Percentiles rank a stretch among this genome's conserved stretches.
Evolutionary conservation across 2,329 filamentous ascomycete genomes (phyloP).

Genomic region (Botrytis sinoallii): DNA sequence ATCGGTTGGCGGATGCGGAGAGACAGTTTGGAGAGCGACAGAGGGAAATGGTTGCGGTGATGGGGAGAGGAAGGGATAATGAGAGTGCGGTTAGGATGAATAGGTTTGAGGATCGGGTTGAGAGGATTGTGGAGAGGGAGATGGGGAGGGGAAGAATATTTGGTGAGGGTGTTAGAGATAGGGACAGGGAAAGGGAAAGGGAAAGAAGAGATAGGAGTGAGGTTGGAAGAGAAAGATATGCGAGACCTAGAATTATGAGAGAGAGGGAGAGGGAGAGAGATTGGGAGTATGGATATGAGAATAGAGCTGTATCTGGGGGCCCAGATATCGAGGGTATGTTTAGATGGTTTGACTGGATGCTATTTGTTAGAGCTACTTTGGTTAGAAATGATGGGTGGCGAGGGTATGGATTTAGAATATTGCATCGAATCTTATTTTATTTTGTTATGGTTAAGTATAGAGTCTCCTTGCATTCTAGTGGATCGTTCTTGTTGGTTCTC

Average conservation of each 20-base stretch:
- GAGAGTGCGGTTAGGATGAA: neutral
- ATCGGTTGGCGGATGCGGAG: neutral
- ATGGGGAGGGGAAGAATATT: neutral
- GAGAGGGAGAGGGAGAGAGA: conserved; percentile 1
- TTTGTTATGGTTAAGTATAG: neutral
- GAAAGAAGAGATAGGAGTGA: neutral
- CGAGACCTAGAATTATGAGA: neutral
- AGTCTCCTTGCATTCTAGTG: neutral
- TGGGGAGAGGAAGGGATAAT: neutral
- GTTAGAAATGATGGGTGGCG: neutral
- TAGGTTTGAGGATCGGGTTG: neutral
- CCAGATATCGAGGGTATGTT: neutral
- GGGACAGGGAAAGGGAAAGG: neutral
- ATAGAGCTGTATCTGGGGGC: neutral
- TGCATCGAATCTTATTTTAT: neutral
- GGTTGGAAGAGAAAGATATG: neutral
- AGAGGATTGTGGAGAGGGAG: neutral
- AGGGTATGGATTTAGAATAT: neutral
- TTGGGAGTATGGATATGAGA: conserved; percentile 12
- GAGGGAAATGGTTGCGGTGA: neutral
- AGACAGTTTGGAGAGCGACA: neutral
- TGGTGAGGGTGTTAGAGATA: neutral
- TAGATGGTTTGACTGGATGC: neutral
- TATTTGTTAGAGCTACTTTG: neutral
- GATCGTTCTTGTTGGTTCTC: neutral